Conservation (phyloP, 2,329 filamentous ascomycete genomes). For the Ceratocystis albifundus region DNA sequence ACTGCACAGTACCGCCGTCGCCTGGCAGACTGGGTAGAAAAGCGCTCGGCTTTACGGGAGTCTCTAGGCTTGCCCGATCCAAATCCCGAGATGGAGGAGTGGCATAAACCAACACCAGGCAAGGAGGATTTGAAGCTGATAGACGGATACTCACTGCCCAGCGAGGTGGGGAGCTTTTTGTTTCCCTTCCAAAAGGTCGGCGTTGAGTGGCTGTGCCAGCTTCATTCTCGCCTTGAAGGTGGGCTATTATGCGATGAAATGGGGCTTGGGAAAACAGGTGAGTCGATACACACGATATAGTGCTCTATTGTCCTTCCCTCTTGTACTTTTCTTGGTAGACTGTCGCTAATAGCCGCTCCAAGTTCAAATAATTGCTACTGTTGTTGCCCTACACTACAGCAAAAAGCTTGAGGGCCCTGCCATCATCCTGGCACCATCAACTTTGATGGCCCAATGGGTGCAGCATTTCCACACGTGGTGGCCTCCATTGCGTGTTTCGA, state of each 20-base stretch:
- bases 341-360: slow-evolving; percentile 14
- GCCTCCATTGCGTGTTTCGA: slow-evolving; percentile 94
- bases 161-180: slow-evolving; percentile 81
- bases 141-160: slow-evolving; percentile 68
- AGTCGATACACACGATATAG: background rate
- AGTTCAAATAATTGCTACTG: slow-evolving; percentile 57
- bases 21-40: slow-evolving; percentile 58
- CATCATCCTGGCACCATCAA: slow-evolving; percentile 86
- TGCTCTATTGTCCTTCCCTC: background rate
- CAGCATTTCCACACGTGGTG: slow-evolving; percentile 98
- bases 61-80: slow-evolving; percentile 29
- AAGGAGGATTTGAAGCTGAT: slow-evolving; percentile 64
- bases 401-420: slow-evolving; percentile 72
- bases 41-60: slow-evolving; percentile 19
- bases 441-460: slow-evolving; percentile 93
- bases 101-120: slow-evolving; percentile 77
- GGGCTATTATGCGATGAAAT: slow-evolving; percentile 97
- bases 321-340: background rate
- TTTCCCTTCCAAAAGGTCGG: slow-evolving; percentile 97
- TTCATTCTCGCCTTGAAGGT: slow-evolving; percentile 79
- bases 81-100: slow-evolving; percentile 47
- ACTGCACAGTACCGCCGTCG: slow-evolving; percentile 68
- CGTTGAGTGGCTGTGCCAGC: slow-evolving; percentile 88
- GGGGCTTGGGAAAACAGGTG: slow-evolving; percentile 84
- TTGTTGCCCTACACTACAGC: slow-evolving; percentile 87